Base-by-base conservation (phyloP, 2,329 filamentous ascomycete genomes). In the Penicillium sclerotigenum region DNA sequence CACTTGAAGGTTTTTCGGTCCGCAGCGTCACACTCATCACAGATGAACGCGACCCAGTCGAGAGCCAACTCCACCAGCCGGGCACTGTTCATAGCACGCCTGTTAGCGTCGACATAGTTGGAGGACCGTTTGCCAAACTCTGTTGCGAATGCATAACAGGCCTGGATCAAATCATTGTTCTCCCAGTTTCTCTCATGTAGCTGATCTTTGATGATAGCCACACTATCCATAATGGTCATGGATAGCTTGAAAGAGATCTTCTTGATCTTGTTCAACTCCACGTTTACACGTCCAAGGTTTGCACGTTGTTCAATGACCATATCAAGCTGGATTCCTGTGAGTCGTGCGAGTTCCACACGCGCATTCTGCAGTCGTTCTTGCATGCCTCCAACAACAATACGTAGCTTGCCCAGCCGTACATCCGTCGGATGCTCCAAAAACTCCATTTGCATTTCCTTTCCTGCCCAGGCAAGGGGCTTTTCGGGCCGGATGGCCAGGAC, bases 161-260 rank as follows among this genome's bases (percentile, higher is more conserved):
- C 96, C 73, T 99, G 94, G 61, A 99, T 94, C 29, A 99, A 84
- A 68, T 99, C 94, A 67, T 96, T 91, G 71, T 93, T 96, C 62
- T 94, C 88, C 61, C 93, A 83, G 9, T 88, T 90, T 55, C 83
- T 82, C 48, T 72, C 63, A 45, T 63, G 71, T 1, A 91, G 91
- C 73, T 99, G 93, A 64, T 86, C 87, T 61, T 91, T 84, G 61
- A 99, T 94, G 60, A 90, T 91, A 71, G 96, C 91, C 42, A 99
- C 94, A 70, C 91, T 97, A 73, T 97, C 93, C 91, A 99, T 97
- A 75, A 99, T 97, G 7, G 91, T 91, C 75, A 97, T 97, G 49
- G 91, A 96, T 41, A 99, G 81, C 74, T 96, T 96, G 80, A 95
- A 97, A 3, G 93, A 91, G 2, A 95, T 95, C 71, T 92, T 91